Percentiles rank a stretch among this genome's conserved stretches.
These are phyloP conservation scores for Cercospora janseana DNA, from an alignment of 2,329 filamentous ascomycete species.

Conservation along the genomic window DNA sequence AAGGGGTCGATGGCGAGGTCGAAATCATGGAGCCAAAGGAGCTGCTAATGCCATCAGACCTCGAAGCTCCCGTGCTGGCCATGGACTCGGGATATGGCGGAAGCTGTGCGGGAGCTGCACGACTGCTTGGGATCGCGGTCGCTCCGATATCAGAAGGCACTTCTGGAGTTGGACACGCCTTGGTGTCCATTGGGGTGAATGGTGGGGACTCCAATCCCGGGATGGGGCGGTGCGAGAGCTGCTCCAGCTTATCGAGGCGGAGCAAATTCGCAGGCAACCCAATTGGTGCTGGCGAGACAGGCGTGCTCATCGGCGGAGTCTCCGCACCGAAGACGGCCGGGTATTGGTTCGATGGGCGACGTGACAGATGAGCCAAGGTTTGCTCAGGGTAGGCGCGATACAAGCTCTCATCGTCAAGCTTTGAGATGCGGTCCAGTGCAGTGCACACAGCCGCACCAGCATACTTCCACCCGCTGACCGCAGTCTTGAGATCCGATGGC, in stretches of 20 bases:
- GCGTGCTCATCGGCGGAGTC: conserved; percentile 23
- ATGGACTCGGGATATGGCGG: conserved; percentile 15
- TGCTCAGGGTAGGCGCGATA: conserved; percentile 36
- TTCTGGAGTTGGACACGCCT: conserved; percentile 27
- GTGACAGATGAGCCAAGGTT: conserved; percentile 21
- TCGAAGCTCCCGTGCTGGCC: background rate
- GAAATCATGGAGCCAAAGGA: conserved; percentile 16
- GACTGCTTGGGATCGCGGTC: conserved; percentile 19
- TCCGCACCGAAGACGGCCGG: conserved; percentile 12
- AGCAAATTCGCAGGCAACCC: conserved; percentile 12
- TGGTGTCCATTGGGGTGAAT: conserved; percentile 34
- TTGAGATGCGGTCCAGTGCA: conserved; percentile 38
- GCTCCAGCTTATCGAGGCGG: conserved; percentile 23
- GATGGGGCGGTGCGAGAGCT: conserved; percentile 15
- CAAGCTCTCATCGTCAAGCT: conserved; percentile 37
- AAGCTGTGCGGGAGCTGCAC: conserved; percentile 25
- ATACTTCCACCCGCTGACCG: conserved; percentile 42
- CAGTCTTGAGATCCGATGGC: conserved; percentile 37
- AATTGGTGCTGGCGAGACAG: conserved; percentile 17
- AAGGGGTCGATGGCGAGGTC: conserved; percentile 11
- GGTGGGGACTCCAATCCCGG: conserved; percentile 36
- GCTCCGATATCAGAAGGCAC: conserved; percentile 9
- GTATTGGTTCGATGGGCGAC: conserved; percentile 18
- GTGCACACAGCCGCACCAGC: conserved; percentile 49
- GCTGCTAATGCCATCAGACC: conserved; percentile 5